A percentile compares a stretch with the other conserved stretches of the same genome.
Conservation (phyloP, 176 grass and related monocot genomes). For the Oryza nivara region DNA sequence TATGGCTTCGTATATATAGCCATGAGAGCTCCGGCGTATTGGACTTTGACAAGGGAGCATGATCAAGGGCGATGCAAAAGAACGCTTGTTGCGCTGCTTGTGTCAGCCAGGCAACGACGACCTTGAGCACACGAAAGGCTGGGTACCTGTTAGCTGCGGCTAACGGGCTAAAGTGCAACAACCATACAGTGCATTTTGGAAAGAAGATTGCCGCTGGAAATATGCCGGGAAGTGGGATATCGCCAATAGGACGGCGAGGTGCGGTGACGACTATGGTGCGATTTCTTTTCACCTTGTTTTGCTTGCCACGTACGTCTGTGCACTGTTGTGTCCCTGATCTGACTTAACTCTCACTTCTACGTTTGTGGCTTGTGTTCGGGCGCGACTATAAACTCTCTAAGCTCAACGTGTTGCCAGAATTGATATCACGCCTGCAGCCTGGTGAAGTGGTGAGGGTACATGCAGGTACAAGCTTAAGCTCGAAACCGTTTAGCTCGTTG, state of each 20-base stretch:
- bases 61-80: background rate
- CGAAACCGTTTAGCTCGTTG: background rate
- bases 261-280: slow-evolving; percentile 24
- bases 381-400: slow-evolving; percentile 1
- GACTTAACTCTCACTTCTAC: background rate
- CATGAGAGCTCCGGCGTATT: background rate
- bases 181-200: slow-evolving; percentile 25
- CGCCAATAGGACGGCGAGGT: background rate
- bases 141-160: background rate
- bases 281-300: slow-evolving; percentile 38
- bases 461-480: background rate
- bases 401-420: background rate
- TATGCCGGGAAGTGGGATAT: slow-evolving; percentile 19
- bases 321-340: background rate
- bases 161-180: slow-evolving; percentile 1
- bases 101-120: slow-evolving; percentile 16
- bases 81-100: background rate
- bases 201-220: background rate
- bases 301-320: slow-evolving; percentile 34
- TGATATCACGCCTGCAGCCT: background rate
- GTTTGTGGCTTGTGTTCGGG: background rate
- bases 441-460: background rate
- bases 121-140: slow-evolving; percentile 26
- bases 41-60: slow-evolving; percentile 42
- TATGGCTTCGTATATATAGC: slow-evolving; percentile 39